phyloP scores from a whole-genome alignment of 805 yeast genomes.

The Metschnikowia amazonensis region DNA sequence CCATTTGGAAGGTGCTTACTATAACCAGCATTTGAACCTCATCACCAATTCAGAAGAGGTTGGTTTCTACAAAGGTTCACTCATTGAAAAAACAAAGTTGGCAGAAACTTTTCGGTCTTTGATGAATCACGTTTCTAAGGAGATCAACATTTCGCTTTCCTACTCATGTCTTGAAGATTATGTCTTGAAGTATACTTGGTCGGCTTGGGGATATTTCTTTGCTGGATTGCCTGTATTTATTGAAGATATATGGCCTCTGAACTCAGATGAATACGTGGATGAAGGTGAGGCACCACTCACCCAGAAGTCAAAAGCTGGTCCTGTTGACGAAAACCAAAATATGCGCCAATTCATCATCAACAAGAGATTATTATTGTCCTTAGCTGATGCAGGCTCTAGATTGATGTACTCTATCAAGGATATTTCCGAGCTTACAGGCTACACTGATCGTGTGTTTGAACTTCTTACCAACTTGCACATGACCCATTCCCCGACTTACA shows the following conservation, averaged over 20 bases:
- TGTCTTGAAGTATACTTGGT: constrained; percentile 87
- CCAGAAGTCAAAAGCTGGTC: constrained; percentile 11
- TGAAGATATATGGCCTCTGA: constrained; percentile 42
- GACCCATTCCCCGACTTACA: constrained; percentile 63
- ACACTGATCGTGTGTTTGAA: constrained; percentile 79
- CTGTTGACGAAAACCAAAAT: constrained; percentile 48
- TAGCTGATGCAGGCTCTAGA: constrained; percentile 94
- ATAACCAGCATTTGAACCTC: constrained; percentile 78
- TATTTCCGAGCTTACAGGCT: constrained; percentile 84
- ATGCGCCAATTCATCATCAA: constrained; percentile 89
- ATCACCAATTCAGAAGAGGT: constrained; percentile 90
- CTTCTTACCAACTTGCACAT: constrained; percentile 74
- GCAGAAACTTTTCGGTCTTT: constrained; percentile 54
- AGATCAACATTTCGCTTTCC: constrained; percentile 56
- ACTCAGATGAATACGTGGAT: constrained; percentile 18
- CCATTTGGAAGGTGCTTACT: constrained; percentile 81
- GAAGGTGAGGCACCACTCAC: constrained; percentile 17
- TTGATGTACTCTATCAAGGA: constrained; percentile 94
- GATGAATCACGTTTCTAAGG: constrained; percentile 48
- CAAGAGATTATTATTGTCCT: constrained; percentile 81
- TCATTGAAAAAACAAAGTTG: constrained; percentile 68
- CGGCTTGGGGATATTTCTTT: constrained; percentile 89
- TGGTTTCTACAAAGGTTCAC: constrained; percentile 87
- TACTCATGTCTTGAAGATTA: constrained; percentile 82
- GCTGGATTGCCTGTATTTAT: constrained; percentile 85